phyloP scores from a whole-genome alignment of 805 yeast genomes.

The Saccharomycopsis sp. region DNA sequence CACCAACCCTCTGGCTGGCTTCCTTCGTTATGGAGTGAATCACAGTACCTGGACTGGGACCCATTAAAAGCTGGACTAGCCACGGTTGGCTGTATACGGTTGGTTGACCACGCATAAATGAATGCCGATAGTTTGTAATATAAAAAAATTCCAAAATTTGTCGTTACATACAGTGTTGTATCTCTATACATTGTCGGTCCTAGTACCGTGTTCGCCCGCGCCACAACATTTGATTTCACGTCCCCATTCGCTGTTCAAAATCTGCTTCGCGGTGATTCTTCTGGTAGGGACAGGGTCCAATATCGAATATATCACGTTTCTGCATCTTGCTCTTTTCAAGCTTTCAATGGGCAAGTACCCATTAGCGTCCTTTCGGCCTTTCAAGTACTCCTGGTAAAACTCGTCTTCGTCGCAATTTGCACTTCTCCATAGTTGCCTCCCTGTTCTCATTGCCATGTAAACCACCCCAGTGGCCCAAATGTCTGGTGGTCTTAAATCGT shows the following conservation, averaged over 20 bases:
- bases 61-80: too few species aligned
- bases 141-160: too few species aligned
- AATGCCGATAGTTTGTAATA: too few species aligned
- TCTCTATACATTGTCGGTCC: slow-evolving; percentile 11
- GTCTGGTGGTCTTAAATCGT: slow-evolving; percentile 79
- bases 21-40: too few species aligned
- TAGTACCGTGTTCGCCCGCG: slow-evolving; percentile 42
- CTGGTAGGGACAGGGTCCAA: slow-evolving; percentile 86
- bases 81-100: background rate
- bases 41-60: too few species aligned
- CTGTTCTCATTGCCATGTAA: slow-evolving; percentile 91
- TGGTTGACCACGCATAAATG: background rate
- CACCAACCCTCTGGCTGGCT: too few species aligned
- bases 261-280: slow-evolving; percentile 81
- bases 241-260: slow-evolving; percentile 93
- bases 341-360: slow-evolving; percentile 91
- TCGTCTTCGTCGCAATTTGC: slow-evolving; percentile 73
- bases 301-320: slow-evolving; percentile 89
- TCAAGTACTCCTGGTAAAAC: slow-evolving; percentile 66
- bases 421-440: slow-evolving; percentile 84
- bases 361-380: slow-evolving; percentile 69
- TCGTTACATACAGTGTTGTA: too few species aligned
- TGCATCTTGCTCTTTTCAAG: slow-evolving; percentile 78
- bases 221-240: slow-evolving; percentile 77
- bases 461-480: slow-evolving; percentile 93